phyloP scores from a whole-genome alignment of 2,329 filamentous ascomycete species.

The Calonectria multiphialidica region DNA sequence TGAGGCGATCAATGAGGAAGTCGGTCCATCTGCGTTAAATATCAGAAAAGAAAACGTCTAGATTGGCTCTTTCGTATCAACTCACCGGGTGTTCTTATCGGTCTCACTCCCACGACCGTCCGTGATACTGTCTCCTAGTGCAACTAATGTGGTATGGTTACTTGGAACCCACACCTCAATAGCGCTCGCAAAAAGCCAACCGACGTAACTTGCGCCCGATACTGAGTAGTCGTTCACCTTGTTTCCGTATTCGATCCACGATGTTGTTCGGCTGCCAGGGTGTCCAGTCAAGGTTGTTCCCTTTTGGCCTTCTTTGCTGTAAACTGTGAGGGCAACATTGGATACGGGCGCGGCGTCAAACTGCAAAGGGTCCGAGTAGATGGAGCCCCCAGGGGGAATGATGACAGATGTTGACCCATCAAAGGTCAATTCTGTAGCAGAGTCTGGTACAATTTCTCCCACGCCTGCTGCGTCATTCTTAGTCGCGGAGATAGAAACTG shows the following conservation, averaged over 20 bases:
- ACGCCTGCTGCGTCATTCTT: neutral
- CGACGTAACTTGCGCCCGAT: neutral
- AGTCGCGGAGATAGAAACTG: neutral
- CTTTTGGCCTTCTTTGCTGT: neutral
- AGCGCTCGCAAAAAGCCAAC: neutral
- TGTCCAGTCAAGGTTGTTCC: neutral
- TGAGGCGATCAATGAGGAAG: neutral
- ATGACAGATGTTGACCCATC: neutral
- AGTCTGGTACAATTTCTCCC: neutral
- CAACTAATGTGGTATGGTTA: neutral
- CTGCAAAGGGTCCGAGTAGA: neutral
- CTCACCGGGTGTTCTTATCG: neutral
- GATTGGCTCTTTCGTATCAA: neutral
- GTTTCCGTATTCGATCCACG: neutral
- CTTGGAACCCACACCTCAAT: neutral
- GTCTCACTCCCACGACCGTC: neutral
- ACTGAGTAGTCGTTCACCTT: neutral
- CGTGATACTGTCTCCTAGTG: neutral
- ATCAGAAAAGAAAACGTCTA: neutral
- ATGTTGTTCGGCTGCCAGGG: neutral
- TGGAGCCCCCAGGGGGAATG: neutral
- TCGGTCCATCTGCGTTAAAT: neutral
- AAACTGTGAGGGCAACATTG: neutral
- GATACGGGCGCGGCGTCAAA: neutral
- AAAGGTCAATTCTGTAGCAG: neutral